These are phyloP conservation scores for Parietaria judaica DNA, from an alignment of 306 rosid genomes.

Conservation along the genomic window DNA sequence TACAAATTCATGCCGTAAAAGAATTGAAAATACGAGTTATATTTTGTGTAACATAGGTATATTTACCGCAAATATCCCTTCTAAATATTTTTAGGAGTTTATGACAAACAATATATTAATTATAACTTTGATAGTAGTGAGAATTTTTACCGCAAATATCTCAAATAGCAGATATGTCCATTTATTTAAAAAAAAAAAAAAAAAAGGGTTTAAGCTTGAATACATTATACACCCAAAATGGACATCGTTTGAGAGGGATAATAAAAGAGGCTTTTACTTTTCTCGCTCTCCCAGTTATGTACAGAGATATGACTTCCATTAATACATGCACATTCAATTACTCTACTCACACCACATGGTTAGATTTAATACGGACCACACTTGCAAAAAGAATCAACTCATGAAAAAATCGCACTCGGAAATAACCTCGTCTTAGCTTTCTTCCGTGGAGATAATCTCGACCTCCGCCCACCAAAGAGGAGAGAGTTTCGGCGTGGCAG, in stretches of 20 bases:
- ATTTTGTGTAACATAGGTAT: no score
- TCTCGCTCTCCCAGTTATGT: constrained; percentile 12
- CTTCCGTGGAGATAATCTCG: constrained; percentile 63
- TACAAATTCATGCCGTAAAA: no score
- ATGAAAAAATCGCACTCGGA: neutral
- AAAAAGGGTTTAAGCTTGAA: neutral
- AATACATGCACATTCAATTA: constrained; percentile 12
- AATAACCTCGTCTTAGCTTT: constrained; percentile 26
- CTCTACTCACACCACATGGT: constrained; percentile 10
- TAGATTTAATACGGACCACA: neutral
- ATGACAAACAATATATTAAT: no score
- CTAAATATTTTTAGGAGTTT: no score
- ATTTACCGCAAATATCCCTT: no score
- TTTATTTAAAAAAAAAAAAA: constrained; percentile 4
- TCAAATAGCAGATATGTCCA: neutral
- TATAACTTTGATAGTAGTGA: no score
- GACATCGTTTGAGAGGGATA: neutral
- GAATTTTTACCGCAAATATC: no score
- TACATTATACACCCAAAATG: constrained; percentile 1
- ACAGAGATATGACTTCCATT: constrained; percentile 14
- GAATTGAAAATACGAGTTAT: no score
- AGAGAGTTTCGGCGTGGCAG: constrained; percentile 66
- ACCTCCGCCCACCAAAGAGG: constrained; percentile 99
- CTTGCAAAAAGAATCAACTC: constrained; percentile 5
- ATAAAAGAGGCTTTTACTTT: constrained; percentile 3